phyloP scores from a whole-genome alignment of 371 early-diverging fungal species.

The Amoeboaphelidium protococcarum region DNA sequence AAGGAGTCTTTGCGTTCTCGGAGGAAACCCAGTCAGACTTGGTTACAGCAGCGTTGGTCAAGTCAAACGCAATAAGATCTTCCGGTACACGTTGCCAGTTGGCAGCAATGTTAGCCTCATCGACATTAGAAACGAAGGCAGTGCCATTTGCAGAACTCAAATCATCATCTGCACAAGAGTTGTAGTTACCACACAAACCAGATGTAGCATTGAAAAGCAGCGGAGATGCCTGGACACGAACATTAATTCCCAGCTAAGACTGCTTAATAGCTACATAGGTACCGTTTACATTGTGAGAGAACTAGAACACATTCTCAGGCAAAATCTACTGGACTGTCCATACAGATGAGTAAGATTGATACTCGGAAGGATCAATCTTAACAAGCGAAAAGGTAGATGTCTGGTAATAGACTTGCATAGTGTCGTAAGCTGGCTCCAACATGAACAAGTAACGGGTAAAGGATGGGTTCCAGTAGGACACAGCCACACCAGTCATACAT shows the following conservation, averaged over 20 bases:
- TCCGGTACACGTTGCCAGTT: background rate
- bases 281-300: too few relatives aligned
- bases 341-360: too few relatives aligned
- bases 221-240: background rate
- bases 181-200: background rate
- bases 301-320: too few relatives aligned
- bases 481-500: background rate
- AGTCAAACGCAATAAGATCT: background rate
- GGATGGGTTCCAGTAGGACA: too few relatives aligned
- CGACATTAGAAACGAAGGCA: background rate
- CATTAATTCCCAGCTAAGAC: background rate
- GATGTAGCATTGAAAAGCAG: background rate
- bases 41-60: background rate
- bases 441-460: too few relatives aligned
- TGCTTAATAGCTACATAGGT: too few relatives aligned
- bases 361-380: too few relatives aligned
- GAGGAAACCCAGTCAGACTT: background rate
- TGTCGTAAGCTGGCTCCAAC: too few relatives aligned
- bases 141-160: background rate
- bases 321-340: too few relatives aligned
- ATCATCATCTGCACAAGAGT: background rate
- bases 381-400: too few relatives aligned
- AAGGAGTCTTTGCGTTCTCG: background rate
- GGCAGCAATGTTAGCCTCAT: background rate
- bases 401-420: too few relatives aligned